Evolutionary conservation across 345 rosid species (phyloP), one percentile per base, ranked within the genome.

Genomic region (Eutrema heterophyllum): DNA sequence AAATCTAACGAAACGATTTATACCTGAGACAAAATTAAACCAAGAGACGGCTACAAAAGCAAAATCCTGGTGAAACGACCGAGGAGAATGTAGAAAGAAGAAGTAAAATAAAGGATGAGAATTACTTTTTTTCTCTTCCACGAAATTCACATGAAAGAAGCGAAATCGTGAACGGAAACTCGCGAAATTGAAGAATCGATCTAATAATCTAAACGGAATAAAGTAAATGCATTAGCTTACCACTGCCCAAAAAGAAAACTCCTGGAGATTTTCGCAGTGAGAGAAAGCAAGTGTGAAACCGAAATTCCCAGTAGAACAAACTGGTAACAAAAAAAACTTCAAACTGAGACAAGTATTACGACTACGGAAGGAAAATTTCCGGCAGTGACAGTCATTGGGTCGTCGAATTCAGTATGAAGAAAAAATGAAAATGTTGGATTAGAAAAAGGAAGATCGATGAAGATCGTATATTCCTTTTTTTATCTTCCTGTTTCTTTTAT

Each of bases 141-240:
- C 66, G 75, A 39, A 64, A 57, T 21, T 55, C 62, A 70, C 76
- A 70, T 64, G 80, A 46, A 51, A 10, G 13, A 59, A 24, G 13
- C 24, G 64, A 56, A 75, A 68, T 53, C 79, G 74, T 61, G 21
- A 76, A 76, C 51, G 71, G 26, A 64, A 76, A 54, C 60, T 35
- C 24, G 33, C 59, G 7, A 69, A 74, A 57, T 16, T 13, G 60
- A 74, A 65, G 21, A 45, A 51, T 35, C 63, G 68, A 75, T 75
- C 78, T 67, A 58, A 26, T 46, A 1, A 9, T 48, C 73, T 11
- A 54, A 67, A 7, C 10, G 6, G 7, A 10, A 40, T 7, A 9
- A 21, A 26, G 2, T 5, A 5, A 67, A 67, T 59, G 79, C 68
- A 59, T 60, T 41, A 75, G 56, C 69, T 75, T 60, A 51, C 79